A percentile compares a stretch with the other conserved stretches of the same genome.
phyloP scores from a whole-genome alignment of 129 eudicot genomes.

The Cynara cardunculus region DNA sequence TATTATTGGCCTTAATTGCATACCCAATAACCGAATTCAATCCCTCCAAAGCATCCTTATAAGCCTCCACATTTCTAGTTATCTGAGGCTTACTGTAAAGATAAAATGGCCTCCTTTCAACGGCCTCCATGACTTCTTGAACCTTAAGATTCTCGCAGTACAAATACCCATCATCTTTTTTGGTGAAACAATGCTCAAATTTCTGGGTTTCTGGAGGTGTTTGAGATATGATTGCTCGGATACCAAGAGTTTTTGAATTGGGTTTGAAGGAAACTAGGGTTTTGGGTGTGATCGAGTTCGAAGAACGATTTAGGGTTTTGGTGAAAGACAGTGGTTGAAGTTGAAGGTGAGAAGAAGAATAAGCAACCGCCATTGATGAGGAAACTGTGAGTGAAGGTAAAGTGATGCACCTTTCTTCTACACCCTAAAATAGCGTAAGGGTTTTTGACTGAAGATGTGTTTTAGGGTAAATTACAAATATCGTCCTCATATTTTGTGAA shows the following conservation, averaged over 20 bases:
- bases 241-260: conserved; percentile 31
- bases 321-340: conserved; percentile 37
- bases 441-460: not conserved
- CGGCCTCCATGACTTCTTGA: conserved; percentile 65
- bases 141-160: conserved; percentile 77
- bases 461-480: not conserved
- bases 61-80: conserved; percentile 87
- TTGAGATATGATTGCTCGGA: conserved; percentile 52
- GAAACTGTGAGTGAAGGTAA: not conserved
- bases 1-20: conserved; percentile 87
- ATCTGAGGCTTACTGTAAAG: conserved; percentile 92
- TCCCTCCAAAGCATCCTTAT: conserved; percentile 79
- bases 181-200: conserved; percentile 68
- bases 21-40: conserved; percentile 77
- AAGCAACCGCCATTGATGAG: conserved; percentile 65
- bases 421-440: not conserved
- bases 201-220: conserved; percentile 39
- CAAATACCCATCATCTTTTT: conserved; percentile 71
- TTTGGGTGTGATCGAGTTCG: conserved; percentile 19
- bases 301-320: conserved; percentile 38
- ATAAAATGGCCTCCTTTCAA: conserved; percentile 80
- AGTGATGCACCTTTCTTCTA: not conserved
- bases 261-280: conserved; percentile 39
- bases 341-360: conserved; percentile 38
- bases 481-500: not conserved